phyloP scores from a whole-genome alignment of 148 eudicot genomes.

The Salicornia ramosissima region DNA sequence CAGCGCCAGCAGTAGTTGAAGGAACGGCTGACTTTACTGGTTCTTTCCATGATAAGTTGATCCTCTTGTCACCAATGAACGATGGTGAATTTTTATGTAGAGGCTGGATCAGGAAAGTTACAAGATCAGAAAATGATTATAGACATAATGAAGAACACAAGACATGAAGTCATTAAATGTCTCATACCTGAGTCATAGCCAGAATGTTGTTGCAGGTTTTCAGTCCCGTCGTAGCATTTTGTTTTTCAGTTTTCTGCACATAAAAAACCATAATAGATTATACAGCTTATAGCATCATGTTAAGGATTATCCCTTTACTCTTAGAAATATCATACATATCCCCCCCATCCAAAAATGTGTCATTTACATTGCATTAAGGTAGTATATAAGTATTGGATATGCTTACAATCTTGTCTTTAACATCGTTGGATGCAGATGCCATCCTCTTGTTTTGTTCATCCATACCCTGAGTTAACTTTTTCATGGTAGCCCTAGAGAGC shows the following conservation, averaged over 20 bases:
- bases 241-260: constrained; percentile 74
- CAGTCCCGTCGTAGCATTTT: constrained; percentile 68
- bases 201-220: constrained; percentile 90
- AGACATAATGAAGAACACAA: constrained; percentile 1
- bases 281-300: background rate
- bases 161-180: background rate
- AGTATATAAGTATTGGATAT: background rate
- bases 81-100: constrained; percentile 72
- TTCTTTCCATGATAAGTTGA: constrained; percentile 87
- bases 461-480: constrained; percentile 84
- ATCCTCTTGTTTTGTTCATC: constrained; percentile 71
- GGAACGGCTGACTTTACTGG: constrained; percentile 41
- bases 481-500: constrained; percentile 65
- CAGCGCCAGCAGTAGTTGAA: constrained; percentile 36
- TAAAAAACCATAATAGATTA: background rate
- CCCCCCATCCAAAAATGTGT: background rate
- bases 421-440: constrained; percentile 80
- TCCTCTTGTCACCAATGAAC: constrained; percentile 75
- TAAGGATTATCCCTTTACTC: background rate
- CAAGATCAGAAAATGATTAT: background rate
- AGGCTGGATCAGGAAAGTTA: constrained; percentile 45
- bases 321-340: background rate
- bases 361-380: background rate
- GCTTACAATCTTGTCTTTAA: constrained; percentile 73
- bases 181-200: constrained; percentile 77